Evolutionary conservation across 495 filamentous ascomycete species (phyloP).

Genomic region (Lophiostoma macrostomum): DNA sequence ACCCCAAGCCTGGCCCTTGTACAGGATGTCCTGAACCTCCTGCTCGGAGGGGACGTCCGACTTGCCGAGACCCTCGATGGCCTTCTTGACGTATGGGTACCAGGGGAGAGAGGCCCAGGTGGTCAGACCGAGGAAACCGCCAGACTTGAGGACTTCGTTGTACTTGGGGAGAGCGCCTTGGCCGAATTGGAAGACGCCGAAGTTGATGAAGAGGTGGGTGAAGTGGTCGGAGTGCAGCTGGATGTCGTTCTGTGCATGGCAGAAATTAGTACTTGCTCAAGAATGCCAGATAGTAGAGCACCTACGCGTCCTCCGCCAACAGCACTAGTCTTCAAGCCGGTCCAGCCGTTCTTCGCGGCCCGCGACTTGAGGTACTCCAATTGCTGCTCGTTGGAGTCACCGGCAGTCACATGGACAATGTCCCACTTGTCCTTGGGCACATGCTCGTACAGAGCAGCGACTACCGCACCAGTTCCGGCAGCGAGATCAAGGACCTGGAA

Average conservation of each 20-base stretch:
- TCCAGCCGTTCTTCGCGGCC: constrained; percentile 8
- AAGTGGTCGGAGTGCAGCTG: background rate
- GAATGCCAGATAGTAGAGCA: background rate
- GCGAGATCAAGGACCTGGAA: constrained; percentile 14
- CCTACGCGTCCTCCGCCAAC: constrained; percentile 14
- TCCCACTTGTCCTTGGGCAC: constrained; percentile 7
- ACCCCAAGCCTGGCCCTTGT: background rate
- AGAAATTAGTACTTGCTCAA: background rate
- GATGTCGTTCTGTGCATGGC: constrained; percentile 1
- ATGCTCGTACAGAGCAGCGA: background rate
- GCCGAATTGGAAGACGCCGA: constrained; percentile 14
- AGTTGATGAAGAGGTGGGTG: constrained; percentile 25
- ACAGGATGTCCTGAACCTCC: background rate
- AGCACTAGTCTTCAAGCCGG: background rate
- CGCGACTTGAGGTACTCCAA: constrained; percentile 8
- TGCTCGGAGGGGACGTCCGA: background rate
- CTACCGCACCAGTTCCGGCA: constrained; percentile 12
- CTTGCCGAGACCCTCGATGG: background rate
- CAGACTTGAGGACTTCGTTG: background rate
- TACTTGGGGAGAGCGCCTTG: background rate
- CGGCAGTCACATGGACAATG: background rate
- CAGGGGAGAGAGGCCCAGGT: constrained; percentile 12
- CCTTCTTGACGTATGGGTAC: background rate
- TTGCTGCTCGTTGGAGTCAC: constrained; percentile 8
- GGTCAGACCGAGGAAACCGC: constrained; percentile 10